Conservation (phyloP, 1,284 basidiomycete species). For the Apiotrichum gracile region DNA sequence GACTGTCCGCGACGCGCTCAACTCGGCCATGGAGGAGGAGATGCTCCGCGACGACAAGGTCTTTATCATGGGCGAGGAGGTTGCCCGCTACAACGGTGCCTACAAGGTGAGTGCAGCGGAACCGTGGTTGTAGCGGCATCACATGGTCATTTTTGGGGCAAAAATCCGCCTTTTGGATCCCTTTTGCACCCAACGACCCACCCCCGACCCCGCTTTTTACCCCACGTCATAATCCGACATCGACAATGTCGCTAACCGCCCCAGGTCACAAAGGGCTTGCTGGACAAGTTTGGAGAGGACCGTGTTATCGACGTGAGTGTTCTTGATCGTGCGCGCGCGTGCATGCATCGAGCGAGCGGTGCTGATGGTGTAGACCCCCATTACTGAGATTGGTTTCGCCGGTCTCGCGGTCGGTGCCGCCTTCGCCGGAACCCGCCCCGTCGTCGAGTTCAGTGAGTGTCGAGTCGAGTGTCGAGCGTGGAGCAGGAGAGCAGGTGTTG, state of each 20-base stretch:
- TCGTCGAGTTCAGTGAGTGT: constrained; percentile 86
- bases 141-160: not conserved
- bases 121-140: not conserved
- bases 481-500: no score
- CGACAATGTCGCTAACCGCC: not conserved
- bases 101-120: constrained; percentile 68
- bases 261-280: constrained; percentile 90
- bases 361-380: constrained; percentile 59
- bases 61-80: constrained; percentile 96
- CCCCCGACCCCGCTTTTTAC: not conserved
- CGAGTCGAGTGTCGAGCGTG: no score
- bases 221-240: not conserved
- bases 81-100: constrained; percentile 97
- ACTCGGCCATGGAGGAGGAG: constrained; percentile 98
- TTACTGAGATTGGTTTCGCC: constrained; percentile 98
- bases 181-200: no score
- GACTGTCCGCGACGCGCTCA: constrained; percentile 97
- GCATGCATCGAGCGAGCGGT: not conserved
- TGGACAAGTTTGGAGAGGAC: constrained; percentile 99
- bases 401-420: constrained; percentile 94
- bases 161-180: not conserved
- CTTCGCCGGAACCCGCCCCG: constrained; percentile 85
- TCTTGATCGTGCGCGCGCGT: no score
- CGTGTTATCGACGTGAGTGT: constrained; percentile 81
- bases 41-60: constrained; percentile 95